These are phyloP conservation scores for Pyrus hybrid DNA, from an alignment of 331 rosid genomes.

Conservation along the genomic window DNA sequence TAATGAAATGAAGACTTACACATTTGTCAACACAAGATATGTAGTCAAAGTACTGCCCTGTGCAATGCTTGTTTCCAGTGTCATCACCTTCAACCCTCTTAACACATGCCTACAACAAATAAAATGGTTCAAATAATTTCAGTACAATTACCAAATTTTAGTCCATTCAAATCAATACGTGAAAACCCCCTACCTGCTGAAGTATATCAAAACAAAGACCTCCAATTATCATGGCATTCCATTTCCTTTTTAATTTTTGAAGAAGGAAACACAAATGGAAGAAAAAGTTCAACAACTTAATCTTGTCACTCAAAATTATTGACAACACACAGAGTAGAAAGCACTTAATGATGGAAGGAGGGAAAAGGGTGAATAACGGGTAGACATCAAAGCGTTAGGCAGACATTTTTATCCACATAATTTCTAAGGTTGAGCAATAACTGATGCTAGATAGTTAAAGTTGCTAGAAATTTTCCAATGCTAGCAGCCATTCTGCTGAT, in stretches of 20 bases:
- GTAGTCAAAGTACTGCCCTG: slow-evolving; percentile 13
- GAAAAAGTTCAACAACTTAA: background rate
- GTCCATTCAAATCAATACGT: background rate
- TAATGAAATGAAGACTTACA: background rate
- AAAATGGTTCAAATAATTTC: background rate
- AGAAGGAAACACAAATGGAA: background rate
- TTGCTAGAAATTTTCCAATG: background rate
- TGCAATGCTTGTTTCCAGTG: slow-evolving; percentile 3
- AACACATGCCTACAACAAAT: slow-evolving; percentile 1
- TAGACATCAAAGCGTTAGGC: too few relatives aligned
- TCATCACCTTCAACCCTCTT: slow-evolving; percentile 9
- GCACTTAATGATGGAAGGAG: background rate
- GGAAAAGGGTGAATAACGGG: background rate
- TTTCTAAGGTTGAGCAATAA: background rate
- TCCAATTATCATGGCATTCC: background rate
- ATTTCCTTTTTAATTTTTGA: background rate
- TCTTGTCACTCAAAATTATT: background rate
- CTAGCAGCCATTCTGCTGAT: background rate
- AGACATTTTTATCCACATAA: background rate
- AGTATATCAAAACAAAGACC: background rate
- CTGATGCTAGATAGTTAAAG: background rate
- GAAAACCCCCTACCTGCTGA: background rate
- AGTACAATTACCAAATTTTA: background rate
- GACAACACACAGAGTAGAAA: too few relatives aligned
- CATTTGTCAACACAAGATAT: slow-evolving; percentile 13